Base-by-base conservation (phyloP, 2,329 filamentous ascomycete genomes). In the Aspergillus bombycis region DNA sequence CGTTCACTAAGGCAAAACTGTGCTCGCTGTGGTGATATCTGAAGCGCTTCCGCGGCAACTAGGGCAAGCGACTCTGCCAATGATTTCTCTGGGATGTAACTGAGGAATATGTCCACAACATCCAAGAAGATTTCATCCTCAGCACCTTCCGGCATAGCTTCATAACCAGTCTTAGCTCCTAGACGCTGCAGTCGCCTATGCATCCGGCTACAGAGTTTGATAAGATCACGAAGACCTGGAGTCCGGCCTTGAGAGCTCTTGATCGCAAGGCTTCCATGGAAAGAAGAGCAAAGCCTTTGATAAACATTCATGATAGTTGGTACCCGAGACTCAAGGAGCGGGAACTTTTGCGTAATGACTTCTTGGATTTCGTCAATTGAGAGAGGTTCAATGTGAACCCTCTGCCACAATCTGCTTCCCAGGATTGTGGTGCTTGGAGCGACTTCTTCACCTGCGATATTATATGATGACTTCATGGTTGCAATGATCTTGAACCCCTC, bases 61-160 rank as follows among this genome's bases (percentile, higher is more conserved):
- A 84, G 82, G 50, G 91, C 86, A 48, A 79, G 70, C 23, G 70
- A 68, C 19, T 72, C 71, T 58, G 88, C 87, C 34, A 88, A 80
- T 14, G 86, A 82, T 34, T 84, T 84, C 62, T 90, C 90, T 11
- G 91, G 89, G 53, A 95, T 82, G 73, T 91, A 92, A 60, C 91
- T 92, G 48, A 92, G 89, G 76, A 99, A 98, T 74, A 94, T 96
- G 77, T 99, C 95, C 58, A 95, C 85, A 0, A 93, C 92, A 74
- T 99, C 95, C 80, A 97, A 87, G 72, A 97, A 97, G 78, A 98
- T 96, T 71, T 91, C 88, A 72, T 97, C 91, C 67, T 87, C 84
- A 0, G 87, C 87, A 1, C 85, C 86, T 70, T 94, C 91, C n/a
- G 84, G 88, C 26, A 93, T 87, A 0, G 89, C 83, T 74, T 95